A percentile compares a stretch with the other conserved stretches of the same genome.
Evolutionary conservation across 441 rosid species (phyloP).

Genomic region (Theobroma grandiflorum): DNA sequence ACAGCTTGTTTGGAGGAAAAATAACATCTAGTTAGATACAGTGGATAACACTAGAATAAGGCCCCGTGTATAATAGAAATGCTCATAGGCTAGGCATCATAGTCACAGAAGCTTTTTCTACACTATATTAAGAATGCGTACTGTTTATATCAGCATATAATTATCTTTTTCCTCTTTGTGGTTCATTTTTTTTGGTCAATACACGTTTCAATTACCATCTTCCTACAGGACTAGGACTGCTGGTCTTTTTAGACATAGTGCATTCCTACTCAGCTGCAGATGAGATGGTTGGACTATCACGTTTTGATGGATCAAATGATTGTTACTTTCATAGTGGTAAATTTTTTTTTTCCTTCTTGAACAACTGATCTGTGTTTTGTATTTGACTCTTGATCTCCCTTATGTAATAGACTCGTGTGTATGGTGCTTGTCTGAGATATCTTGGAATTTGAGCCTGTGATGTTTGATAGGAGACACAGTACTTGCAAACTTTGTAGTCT

Average conservation of each 20-base stretch:
- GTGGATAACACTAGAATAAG: background rate
- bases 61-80: background rate
- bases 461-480: background rate
- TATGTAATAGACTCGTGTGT: background rate
- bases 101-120: background rate
- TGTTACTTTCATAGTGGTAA: constrained; percentile 95
- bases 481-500: background rate
- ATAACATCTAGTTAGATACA: background rate
- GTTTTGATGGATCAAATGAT: constrained; percentile 96
- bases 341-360: constrained; percentile 20
- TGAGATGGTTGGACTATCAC: constrained; percentile 95
- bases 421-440: background rate
- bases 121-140: background rate
- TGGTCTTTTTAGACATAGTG: constrained; percentile 90
- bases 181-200: constrained; percentile 21
- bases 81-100: background rate
- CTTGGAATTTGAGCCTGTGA: background rate
- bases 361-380: background rate
- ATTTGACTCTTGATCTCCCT: background rate
- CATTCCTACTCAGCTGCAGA: constrained; percentile 98
- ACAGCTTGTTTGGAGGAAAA: background rate
- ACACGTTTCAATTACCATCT: constrained; percentile 19
- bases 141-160: background rate
- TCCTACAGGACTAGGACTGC: constrained; percentile 76
- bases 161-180: background rate